Conservation (phyloP, 257 asterid genomes). For the Nicotiana undulata region DNA sequence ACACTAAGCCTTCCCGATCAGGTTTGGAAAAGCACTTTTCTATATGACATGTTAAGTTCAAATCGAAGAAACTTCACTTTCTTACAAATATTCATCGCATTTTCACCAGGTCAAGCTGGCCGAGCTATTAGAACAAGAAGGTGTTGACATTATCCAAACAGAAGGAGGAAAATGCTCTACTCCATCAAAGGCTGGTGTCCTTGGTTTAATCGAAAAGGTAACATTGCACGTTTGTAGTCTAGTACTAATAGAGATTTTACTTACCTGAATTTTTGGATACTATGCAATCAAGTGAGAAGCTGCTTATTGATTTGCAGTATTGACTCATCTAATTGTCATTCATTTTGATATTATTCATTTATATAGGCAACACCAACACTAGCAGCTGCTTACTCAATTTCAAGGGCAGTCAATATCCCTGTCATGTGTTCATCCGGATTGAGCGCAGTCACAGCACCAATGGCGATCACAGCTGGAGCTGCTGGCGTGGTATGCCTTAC, state of each 20-base stretch:
- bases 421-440: slow-evolving; percentile 92
- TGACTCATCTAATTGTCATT: background rate
- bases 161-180: slow-evolving; percentile 79
- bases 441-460: slow-evolving; percentile 81
- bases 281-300: background rate
- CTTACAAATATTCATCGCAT: background rate
- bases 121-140: slow-evolving; percentile 67
- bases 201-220: slow-evolving; percentile 89
- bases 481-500: slow-evolving; percentile 63
- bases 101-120: slow-evolving; percentile 63
- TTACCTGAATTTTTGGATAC: background rate
- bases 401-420: slow-evolving; percentile 71
- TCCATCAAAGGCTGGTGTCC: slow-evolving; percentile 74
- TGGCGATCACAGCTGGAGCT: slow-evolving; percentile 93
- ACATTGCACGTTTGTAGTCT: background rate
- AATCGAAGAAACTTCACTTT: background rate
- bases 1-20: slow-evolving; percentile 87
- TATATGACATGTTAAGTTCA: background rate
- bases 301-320: background rate
- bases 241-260: background rate
- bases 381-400: slow-evolving; percentile 81
- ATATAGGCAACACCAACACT: slow-evolving; percentile 76
- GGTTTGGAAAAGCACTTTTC: slow-evolving; percentile 27
- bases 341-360: background rate
- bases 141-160: slow-evolving; percentile 82